phyloP scores from a whole-genome alignment of 2,329 filamentous ascomycete species.

The Coniella vitis region DNA sequence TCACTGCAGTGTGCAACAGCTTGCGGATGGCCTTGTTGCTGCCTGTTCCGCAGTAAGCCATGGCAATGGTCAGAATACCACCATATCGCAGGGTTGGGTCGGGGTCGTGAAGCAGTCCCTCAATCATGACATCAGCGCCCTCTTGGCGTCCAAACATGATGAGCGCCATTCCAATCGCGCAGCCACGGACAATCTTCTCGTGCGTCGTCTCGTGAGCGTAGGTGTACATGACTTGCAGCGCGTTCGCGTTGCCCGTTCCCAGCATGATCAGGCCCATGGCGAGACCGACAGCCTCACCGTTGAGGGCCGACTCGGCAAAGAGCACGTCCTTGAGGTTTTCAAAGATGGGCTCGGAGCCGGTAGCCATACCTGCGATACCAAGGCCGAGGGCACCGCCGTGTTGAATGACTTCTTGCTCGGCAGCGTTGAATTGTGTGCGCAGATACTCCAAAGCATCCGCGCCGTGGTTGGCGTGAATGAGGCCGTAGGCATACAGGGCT shows the following conservation, averaged over 20 bases:
- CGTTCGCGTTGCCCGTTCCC: slow-evolving; percentile 91
- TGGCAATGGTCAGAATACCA: slow-evolving; percentile 96
- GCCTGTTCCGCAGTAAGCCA: slow-evolving; percentile 94
- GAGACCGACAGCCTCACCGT: slow-evolving; percentile 91
- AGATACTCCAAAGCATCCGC: slow-evolving; percentile 81
- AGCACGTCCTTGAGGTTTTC: slow-evolving; percentile 84
- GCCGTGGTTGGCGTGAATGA: slow-evolving; percentile 97
- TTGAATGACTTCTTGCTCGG: slow-evolving; percentile 88
- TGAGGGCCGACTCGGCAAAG: slow-evolving; percentile 90
- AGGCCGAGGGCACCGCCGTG: slow-evolving; percentile 93
- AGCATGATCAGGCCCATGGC: slow-evolving; percentile 98
- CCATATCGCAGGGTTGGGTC: slow-evolving; percentile 92
- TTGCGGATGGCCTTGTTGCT: slow-evolving; percentile 99
- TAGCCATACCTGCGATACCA: slow-evolving; percentile 96
- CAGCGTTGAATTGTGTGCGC: slow-evolving; percentile 64
- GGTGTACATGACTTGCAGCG: slow-evolving; percentile 91
- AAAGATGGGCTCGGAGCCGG: slow-evolving; percentile 82
- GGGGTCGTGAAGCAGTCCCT: slow-evolving; percentile 85
- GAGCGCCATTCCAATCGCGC: slow-evolving; percentile 92
- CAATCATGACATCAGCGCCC: slow-evolving; percentile 88
- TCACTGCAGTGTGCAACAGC: slow-evolving; percentile 90
- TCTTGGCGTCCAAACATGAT: slow-evolving; percentile 98
- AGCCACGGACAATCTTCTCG: slow-evolving; percentile 95
- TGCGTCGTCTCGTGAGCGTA: slow-evolving; percentile 98
- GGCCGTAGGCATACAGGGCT: slow-evolving; percentile 86